Conservation (phyloP, 108 stramenopile genomes). For the Cyclostephanos invisitatus region DNA sequence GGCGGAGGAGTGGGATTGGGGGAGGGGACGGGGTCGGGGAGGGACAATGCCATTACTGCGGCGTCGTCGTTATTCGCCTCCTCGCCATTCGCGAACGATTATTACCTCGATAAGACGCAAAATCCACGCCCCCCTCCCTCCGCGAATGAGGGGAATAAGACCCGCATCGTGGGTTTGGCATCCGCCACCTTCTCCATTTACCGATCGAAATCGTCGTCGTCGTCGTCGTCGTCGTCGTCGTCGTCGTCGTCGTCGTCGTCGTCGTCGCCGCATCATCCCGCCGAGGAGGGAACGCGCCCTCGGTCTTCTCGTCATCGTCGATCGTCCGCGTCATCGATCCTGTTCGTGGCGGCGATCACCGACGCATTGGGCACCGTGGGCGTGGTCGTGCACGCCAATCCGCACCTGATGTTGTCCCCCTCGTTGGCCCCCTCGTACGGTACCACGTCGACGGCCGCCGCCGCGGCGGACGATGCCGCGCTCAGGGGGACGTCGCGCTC, state of each 20-base stretch:
- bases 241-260: too few relatives aligned
- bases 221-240: too few relatives aligned
- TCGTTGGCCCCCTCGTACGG: conserved; percentile 20
- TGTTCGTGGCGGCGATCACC: conserved; percentile 50
- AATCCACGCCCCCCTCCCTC: not conserved
- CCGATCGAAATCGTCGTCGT: too few relatives aligned
- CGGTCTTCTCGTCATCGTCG: not conserved
- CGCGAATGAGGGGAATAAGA: not conserved
- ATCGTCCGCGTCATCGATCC: conserved; percentile 7
- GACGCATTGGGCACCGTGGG: conserved; percentile 37
- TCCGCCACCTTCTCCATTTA: conserved; percentile 6
- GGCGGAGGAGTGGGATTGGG: conserved; percentile 10
- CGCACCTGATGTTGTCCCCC: conserved; percentile 46
- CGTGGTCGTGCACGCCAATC: conserved; percentile 46
- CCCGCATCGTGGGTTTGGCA: conserved; percentile 44
- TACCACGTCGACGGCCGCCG: conserved; percentile 42
- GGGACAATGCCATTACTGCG: too few relatives aligned
- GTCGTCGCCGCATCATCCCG: not conserved
- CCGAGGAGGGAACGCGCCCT: not conserved
- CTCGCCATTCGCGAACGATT: conserved; percentile 32
- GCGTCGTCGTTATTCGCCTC: conserved; percentile 40
- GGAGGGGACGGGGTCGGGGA: not conserved
- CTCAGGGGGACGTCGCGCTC: conserved; percentile 8
- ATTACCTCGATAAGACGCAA: not conserved
- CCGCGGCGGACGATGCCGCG: not conserved